Percentiles rank a stretch among this genome's conserved stretches.
Conservation (phyloP, 371 early-diverging fungal genomes). For the Mortierella sp. region DNA sequence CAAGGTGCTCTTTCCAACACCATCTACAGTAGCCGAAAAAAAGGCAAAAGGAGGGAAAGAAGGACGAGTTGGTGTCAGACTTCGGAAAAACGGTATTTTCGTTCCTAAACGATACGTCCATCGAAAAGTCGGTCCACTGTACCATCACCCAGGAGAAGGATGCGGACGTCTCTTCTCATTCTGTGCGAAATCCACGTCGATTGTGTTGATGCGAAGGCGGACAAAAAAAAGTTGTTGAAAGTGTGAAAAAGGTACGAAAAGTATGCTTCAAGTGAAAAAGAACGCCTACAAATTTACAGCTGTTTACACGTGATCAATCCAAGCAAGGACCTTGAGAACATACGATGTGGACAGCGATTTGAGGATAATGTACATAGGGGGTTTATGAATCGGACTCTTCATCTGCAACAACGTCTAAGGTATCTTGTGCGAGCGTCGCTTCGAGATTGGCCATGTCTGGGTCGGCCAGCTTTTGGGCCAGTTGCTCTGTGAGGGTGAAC, state of each 20-base stretch:
- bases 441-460: conserved; percentile 36
- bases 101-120: background rate
- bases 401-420: conserved; percentile 52
- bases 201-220: background rate
- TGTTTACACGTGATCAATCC: background rate
- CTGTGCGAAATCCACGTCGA: conserved; percentile 11
- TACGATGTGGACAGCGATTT: background rate
- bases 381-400: conserved; percentile 40
- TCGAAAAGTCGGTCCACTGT: conserved; percentile 22
- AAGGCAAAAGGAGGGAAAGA: background rate
- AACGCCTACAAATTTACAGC: background rate
- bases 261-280: no score
- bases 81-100: background rate
- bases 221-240: background rate
- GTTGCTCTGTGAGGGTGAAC: conserved; percentile 42
- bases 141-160: conserved; percentile 93
- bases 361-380: background rate
- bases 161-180: conserved; percentile 93
- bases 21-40: conserved; percentile 65
- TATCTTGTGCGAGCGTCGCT: conserved; percentile 49
- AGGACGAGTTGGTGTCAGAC: conserved; percentile 11
- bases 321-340: background rate
- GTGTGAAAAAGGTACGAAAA: background rate
- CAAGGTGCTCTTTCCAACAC: conserved; percentile 96
- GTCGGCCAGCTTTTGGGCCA: conserved; percentile 42